phyloP scores from a whole-genome alignment of 352 stramenopile species.

The Albugo laibachii region DNA sequence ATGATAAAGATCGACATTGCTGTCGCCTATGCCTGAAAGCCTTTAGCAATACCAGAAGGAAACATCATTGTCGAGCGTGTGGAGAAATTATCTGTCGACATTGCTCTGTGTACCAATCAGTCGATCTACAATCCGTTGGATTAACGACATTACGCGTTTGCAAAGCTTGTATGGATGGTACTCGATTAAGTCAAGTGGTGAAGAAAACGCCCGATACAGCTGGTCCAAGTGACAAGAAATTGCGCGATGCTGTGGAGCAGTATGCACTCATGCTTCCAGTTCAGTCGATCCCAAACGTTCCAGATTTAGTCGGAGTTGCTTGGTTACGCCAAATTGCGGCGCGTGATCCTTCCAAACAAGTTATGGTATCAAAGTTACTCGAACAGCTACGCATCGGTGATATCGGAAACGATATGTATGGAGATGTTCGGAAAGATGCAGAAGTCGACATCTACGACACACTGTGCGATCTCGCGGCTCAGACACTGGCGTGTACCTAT shows the following conservation, averaged over 20 bases:
- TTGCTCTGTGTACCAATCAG: slow-evolving; percentile 61
- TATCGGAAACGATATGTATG: slow-evolving; percentile 8
- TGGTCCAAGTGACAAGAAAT: slow-evolving; percentile 18
- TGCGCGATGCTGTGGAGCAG: slow-evolving; percentile 44
- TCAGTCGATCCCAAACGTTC: slow-evolving; percentile 29
- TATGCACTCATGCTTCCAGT: slow-evolving; percentile 47
- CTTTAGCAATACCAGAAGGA: slow-evolving; percentile 55
- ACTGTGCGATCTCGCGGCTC: slow-evolving; percentile 50
- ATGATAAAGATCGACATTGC: slow-evolving; percentile 61
- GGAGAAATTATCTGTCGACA: slow-evolving; percentile 71
- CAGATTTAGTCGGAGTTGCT: slow-evolving; percentile 52
- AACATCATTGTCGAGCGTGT: slow-evolving; percentile 63
- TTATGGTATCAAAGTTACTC: slow-evolving; percentile 51
- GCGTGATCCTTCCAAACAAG: slow-evolving; percentile 43
- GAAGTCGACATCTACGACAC: slow-evolving; percentile 76
- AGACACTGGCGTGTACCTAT: slow-evolving; percentile 59
- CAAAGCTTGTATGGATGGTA: slow-evolving; percentile 61
- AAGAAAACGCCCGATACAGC: slow-evolving; percentile 12
- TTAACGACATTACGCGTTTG: slow-evolving; percentile 58
- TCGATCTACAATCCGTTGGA: slow-evolving; percentile 50
- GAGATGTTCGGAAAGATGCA: slow-evolving; percentile 9
- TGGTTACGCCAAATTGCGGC: slow-evolving; percentile 53
- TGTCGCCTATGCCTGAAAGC: slow-evolving; percentile 69
- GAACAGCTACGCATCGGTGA: slow-evolving; percentile 31
- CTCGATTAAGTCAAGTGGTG: slow-evolving; percentile 1